These are phyloP conservation scores for Microcos paniculata DNA, from an alignment of 345 rosid genomes.

Conservation along the genomic window DNA sequence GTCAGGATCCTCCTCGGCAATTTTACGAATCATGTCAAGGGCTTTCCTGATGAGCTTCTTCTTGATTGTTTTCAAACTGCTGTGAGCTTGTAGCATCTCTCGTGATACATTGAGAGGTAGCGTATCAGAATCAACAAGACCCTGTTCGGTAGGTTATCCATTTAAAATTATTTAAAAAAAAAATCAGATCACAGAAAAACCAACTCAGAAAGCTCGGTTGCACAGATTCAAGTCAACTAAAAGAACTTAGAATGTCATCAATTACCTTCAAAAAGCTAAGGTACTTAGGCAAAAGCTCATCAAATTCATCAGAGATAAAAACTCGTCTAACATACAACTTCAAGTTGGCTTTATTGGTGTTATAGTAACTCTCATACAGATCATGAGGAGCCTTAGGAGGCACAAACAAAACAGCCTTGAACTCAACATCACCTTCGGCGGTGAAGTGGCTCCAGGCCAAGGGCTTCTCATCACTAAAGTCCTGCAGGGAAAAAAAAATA, in stretches of 20 bases:
- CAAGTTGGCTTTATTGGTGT: constrained; percentile 79
- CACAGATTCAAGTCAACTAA: neutral
- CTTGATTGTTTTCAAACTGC: constrained; percentile 95
- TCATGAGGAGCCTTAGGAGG: constrained; percentile 97
- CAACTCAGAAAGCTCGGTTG: neutral
- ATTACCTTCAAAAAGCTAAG: constrained; percentile 86
- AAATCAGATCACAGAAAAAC: neutral
- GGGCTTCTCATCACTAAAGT: constrained; percentile 83
- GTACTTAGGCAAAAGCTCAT: constrained; percentile 93
- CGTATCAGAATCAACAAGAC: constrained; percentile 97
- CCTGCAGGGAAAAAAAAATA: constrained; percentile 48
- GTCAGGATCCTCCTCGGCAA: constrained; percentile 93
- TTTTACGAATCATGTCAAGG: constrained; percentile 87
- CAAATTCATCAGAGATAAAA: constrained; percentile 98
- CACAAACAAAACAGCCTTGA: constrained; percentile 88
- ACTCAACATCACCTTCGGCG: constrained; percentile 98
- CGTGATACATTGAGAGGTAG: constrained; percentile 91
- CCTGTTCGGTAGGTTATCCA: constrained; percentile 49
- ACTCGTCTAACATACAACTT: constrained; percentile 92
- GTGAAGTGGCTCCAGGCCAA: constrained; percentile 89
- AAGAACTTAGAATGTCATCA: neutral
- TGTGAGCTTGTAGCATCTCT: constrained; percentile 98
- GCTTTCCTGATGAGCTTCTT: constrained; percentile 97
- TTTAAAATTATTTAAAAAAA: neutral
- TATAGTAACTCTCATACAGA: constrained; percentile 91